Conservation (phyloP, 768 basidiomycete genomes). For the Hemileccinum rubropunctum region DNA sequence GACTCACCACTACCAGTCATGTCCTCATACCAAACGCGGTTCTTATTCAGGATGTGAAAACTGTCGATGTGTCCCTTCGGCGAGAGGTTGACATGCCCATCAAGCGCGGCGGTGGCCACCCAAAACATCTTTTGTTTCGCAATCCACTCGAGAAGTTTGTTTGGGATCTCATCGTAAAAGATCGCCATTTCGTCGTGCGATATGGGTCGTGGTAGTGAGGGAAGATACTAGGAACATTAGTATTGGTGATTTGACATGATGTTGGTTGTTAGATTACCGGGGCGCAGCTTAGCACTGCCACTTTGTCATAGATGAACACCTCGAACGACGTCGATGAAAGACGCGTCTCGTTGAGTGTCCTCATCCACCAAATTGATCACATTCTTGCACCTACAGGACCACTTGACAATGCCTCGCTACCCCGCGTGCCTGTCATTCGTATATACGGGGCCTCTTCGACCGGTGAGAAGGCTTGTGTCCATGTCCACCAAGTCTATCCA, state of each 20-base stretch:
- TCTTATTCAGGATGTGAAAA: conserved; percentile 56
- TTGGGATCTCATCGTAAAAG: conserved; percentile 55
- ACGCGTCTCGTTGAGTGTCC: conserved; percentile 37
- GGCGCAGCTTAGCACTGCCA: neutral
- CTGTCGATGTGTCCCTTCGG: conserved; percentile 61
- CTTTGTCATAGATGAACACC: conserved; percentile 4
- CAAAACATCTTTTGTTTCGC: conserved; percentile 64
- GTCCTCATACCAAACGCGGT: conserved; percentile 71
- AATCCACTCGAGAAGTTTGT: conserved; percentile 54
- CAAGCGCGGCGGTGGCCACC: conserved; percentile 66
- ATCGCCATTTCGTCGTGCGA: conserved; percentile 45
- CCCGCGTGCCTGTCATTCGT: conserved; percentile 74
- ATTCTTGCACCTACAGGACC: conserved; percentile 52
- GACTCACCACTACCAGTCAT: conserved; percentile 62
- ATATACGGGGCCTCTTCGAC: conserved; percentile 82
- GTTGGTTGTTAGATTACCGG: no score
- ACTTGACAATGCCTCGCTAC: conserved; percentile 62
- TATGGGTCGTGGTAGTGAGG: neutral
- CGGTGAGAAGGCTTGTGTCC: conserved; percentile 78
- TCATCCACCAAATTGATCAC: conserved; percentile 63
- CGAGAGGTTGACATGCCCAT: conserved; percentile 66
- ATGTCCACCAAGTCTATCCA: conserved; percentile 92
- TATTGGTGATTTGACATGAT: no score
- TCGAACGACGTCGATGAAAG: no score
- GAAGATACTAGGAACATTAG: no score